phyloP scores from a whole-genome alignment of 176 grass and related monocot species.

The Saccharum spontaneum region DNA sequence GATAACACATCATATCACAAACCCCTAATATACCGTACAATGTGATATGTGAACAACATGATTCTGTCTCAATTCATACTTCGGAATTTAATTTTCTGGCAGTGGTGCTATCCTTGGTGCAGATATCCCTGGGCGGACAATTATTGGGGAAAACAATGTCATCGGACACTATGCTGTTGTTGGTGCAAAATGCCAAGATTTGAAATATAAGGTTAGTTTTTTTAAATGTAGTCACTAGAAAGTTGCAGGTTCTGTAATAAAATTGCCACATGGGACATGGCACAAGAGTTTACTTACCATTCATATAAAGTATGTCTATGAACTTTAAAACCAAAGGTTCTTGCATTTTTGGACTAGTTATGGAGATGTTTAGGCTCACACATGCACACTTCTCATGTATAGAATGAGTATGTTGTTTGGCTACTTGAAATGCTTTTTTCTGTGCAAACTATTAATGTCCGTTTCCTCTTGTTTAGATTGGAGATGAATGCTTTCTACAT shows the following conservation, averaged over 20 bases:
- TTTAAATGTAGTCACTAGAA: not conserved
- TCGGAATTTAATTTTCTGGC: conserved; percentile 46
- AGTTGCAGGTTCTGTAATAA: not conserved
- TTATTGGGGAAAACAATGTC: conserved; percentile 72
- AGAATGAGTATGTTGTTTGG: not conserved
- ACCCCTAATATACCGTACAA: not conserved
- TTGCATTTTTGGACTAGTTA: not conserved
- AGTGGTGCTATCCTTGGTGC: conserved; percentile 95
- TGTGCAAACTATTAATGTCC: conserved; percentile 9
- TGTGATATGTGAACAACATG: not conserved
- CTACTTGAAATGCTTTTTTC: conserved; percentile 26
- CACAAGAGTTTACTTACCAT: not conserved
- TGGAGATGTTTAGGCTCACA: not conserved
- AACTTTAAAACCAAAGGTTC: not conserved
- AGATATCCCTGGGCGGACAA: conserved; percentile 66
- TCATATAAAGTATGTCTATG: conserved; percentile 7
- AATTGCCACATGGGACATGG: not conserved
- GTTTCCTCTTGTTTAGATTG: conserved; percentile 41
- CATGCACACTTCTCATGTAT: not conserved
- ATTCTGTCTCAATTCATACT: conserved; percentile 26
- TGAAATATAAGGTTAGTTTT: conserved; percentile 87
- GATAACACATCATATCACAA: not conserved
- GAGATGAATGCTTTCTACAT: conserved; percentile 77
- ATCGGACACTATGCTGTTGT: conserved; percentile 76
- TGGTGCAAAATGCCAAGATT: conserved; percentile 88